Conservation (phyloP, 2,329 filamentous ascomycete genomes). For the Clonostachys rhizophaga region DNA sequence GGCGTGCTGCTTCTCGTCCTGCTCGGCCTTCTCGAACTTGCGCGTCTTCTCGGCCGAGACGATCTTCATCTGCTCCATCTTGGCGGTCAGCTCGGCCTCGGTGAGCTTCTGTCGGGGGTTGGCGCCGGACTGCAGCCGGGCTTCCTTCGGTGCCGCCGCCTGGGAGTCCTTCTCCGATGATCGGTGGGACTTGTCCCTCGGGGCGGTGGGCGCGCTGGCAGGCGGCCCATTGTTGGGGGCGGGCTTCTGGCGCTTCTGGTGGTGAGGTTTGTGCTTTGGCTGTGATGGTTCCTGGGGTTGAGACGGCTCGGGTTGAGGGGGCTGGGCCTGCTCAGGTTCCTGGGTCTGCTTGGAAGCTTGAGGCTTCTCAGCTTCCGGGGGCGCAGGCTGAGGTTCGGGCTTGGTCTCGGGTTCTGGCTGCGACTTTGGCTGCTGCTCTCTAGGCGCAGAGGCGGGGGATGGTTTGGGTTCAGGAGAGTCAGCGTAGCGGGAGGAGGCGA, state of each 20-base stretch:
- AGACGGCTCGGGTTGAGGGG: not conserved
- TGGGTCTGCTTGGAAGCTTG: no score
- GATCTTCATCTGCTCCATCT: constrained; percentile 58
- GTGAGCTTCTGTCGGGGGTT: constrained; percentile 58
- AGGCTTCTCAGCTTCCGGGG: not conserved
- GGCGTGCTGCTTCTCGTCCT: constrained; percentile 51
- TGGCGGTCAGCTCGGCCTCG: constrained; percentile 51
- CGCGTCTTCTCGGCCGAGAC: constrained; percentile 52
- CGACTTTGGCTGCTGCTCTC: not conserved
- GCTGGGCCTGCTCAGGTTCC: no score
- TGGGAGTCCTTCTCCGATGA: constrained; percentile 4
- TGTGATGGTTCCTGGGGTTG: constrained; percentile 4
- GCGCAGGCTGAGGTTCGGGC: not conserved
- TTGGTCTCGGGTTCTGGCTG: not conserved
- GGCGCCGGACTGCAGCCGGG: constrained; percentile 46
- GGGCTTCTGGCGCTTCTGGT: constrained; percentile 4
- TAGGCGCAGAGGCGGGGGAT: not conserved
- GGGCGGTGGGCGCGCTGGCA: constrained; percentile 20
- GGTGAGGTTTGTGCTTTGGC: constrained; percentile 5
- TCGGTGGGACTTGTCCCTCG: constrained; percentile 13
- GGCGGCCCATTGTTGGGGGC: constrained; percentile 14
- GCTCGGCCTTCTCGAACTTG: constrained; percentile 53
- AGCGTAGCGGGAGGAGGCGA: constrained; percentile 24
- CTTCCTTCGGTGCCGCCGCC: constrained; percentile 24
- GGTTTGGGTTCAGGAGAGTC: constrained; percentile 13